Percentiles rank a stretch among this genome's conserved stretches.
Evolutionary conservation across 116 monocot genomes (phyloP).

Genomic region (Papilionanthe hybrid): DNA sequence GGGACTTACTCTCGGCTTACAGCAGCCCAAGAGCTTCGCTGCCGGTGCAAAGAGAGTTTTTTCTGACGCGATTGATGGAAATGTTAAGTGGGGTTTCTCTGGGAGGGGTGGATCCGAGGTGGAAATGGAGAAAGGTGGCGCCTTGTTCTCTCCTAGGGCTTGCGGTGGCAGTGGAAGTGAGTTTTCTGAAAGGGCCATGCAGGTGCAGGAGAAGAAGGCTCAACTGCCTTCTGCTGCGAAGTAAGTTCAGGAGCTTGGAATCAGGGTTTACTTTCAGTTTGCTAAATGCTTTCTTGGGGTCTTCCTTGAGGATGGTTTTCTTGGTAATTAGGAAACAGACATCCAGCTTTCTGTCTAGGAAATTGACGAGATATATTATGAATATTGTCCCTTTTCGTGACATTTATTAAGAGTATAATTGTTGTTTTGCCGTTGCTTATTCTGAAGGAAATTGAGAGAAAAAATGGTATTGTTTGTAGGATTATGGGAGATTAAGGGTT

Average conservation of each 20-base stretch:
- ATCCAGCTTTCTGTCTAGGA: neutral
- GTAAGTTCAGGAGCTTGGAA: constrained; percentile 19
- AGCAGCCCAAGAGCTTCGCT: constrained; percentile 18
- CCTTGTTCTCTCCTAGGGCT: constrained; percentile 12
- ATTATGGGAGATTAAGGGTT: no score
- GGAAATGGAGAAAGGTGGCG: neutral
- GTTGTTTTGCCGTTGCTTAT: neutral
- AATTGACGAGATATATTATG: neutral
- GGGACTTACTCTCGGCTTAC: constrained; percentile 10
- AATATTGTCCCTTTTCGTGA: neutral
- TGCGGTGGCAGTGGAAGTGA: no score
- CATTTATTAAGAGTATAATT: neutral
- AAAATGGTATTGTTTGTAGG: no score
- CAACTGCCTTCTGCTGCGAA: constrained; percentile 33
- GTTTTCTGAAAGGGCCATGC: no score
- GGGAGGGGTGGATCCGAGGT: constrained; percentile 6
- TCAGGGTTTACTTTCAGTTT: neutral
- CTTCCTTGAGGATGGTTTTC: neutral
- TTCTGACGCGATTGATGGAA: constrained; percentile 33
- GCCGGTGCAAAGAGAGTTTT: constrained; percentile 32
- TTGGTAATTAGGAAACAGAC: neutral
- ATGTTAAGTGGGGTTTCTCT: constrained; percentile 22
- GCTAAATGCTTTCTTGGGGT: neutral
- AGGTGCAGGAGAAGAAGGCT: neutral
- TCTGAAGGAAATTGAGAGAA: neutral